phyloP scores from a whole-genome alignment of 2,329 filamentous ascomycete genomes.

The Calonectria henricotiae region DNA sequence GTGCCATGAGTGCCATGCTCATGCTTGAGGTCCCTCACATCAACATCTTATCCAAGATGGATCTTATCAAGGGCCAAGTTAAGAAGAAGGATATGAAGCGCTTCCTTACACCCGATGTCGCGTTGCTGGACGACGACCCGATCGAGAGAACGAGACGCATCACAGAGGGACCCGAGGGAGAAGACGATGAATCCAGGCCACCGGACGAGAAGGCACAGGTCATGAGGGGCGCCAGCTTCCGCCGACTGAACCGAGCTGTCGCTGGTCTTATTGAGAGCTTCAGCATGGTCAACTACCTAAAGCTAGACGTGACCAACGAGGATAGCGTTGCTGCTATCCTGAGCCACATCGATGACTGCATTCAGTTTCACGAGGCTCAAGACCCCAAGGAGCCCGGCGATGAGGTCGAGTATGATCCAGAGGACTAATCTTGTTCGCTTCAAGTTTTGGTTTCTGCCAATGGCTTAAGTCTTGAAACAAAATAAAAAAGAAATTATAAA shows the following conservation, averaged over 20 bases:
- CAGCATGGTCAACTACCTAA: conserved; percentile 96
- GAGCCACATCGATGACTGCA: conserved; percentile 94
- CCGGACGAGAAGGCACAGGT: conserved; percentile 78
- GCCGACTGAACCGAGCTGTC: conserved; percentile 88
- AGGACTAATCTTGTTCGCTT: conserved; percentile 47
- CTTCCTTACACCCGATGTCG: conserved; percentile 89
- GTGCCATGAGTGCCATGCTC: conserved; percentile 98
- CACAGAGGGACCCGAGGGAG: conserved; percentile 60
- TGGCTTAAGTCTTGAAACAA: conserved; percentile 16
- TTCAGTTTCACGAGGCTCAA: conserved; percentile 94
- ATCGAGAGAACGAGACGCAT: conserved; percentile 65
- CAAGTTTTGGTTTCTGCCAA: conserved; percentile 4
- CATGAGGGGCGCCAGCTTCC: conserved; percentile 87
- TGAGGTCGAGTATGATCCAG: conserved; percentile 62
- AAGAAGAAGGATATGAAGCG: conserved; percentile 90
- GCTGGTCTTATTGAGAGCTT: conserved; percentile 96
- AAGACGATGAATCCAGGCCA: conserved; percentile 71
- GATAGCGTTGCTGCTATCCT: conserved; percentile 89
- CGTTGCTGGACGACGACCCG: conserved; percentile 86
- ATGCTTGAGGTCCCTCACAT: conserved; percentile 98
- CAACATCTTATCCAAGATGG: conserved; percentile 98
- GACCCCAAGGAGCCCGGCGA: conserved; percentile 88
- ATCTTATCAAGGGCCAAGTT: conserved; percentile 92
- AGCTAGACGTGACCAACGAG: conserved; percentile 91
- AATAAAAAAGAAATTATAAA: not conserved